Conservation (phyloP, 768 basidiomycete species). For the Phaeotremella skinneri region DNA sequence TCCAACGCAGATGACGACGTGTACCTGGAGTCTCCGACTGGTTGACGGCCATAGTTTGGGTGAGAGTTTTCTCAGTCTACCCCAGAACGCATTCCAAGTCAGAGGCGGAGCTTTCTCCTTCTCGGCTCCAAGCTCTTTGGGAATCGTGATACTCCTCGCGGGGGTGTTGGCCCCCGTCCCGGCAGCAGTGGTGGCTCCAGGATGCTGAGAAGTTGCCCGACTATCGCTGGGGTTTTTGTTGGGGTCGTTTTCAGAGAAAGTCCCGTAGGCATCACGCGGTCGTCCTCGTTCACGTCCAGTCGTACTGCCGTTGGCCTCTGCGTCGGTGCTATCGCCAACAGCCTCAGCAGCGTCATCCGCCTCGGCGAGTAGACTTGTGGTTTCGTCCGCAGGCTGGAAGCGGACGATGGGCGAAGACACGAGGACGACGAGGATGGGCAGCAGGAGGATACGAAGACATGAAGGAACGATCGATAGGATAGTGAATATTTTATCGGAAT, state of each 20-base stretch:
- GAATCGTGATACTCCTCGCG: constrained; percentile 37
- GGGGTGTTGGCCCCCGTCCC: constrained; percentile 58
- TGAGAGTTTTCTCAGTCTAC: constrained; percentile 63
- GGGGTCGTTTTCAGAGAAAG: background rate
- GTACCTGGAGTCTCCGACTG: constrained; percentile 63
- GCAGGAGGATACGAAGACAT: constrained; percentile 32
- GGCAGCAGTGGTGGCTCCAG: constrained; percentile 20
- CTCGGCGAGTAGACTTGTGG: constrained; percentile 47
- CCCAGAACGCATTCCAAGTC: constrained; percentile 68
- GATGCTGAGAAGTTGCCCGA: background rate
- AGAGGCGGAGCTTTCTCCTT: constrained; percentile 53
- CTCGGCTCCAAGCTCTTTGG: constrained; percentile 40
- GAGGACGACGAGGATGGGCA: constrained; percentile 55
- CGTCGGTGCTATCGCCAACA: constrained; percentile 38
- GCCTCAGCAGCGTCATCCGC: constrained; percentile 44
- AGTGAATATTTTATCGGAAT: constrained; percentile 29
- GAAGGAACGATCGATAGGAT: constrained; percentile 56
- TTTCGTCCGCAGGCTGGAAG: constrained; percentile 58
- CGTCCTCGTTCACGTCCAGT: too few relatives aligned
- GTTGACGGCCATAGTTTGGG: constrained; percentile 85
- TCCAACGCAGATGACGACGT: constrained; percentile 67
- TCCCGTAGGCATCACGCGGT: constrained; percentile 56
- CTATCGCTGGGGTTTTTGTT: constrained; percentile 8
- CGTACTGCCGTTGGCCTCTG: constrained; percentile 57
- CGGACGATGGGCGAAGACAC: constrained; percentile 65